These are phyloP conservation scores for Penicillium nucicola DNA, from an alignment of 495 filamentous ascomycete genomes.

Conservation along the genomic window DNA sequence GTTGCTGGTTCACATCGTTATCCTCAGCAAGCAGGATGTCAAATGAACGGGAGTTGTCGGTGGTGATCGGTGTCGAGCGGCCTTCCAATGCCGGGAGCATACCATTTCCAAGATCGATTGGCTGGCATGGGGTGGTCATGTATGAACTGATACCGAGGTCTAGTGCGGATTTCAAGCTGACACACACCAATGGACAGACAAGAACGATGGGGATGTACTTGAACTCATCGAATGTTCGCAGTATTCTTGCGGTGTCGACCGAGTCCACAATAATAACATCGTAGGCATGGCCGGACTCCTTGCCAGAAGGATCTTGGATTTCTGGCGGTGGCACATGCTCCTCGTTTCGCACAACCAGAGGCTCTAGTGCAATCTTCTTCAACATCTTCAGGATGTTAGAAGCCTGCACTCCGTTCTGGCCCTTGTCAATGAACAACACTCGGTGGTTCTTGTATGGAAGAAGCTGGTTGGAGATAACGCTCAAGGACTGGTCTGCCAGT, in stretches of 20 bases:
- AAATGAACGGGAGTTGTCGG: constrained; percentile 93
- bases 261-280: constrained; percentile 98
- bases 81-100: constrained; percentile 98
- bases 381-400: constrained; percentile 78
- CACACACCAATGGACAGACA: constrained; percentile 83
- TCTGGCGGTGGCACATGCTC: constrained; percentile 59
- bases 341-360: constrained; percentile 72
- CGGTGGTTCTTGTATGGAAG: constrained; percentile 83
- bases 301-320: constrained; percentile 51
- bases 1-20: constrained; percentile 94
- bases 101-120: constrained; percentile 95
- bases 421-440: constrained; percentile 95
- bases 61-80: constrained; percentile 83
- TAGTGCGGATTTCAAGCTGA: constrained; percentile 90
- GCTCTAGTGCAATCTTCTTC: constrained; percentile 71
- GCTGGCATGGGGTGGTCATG: constrained; percentile 95
- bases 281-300: constrained; percentile 66
- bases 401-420: constrained; percentile 69
- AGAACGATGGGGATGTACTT: constrained; percentile 97
- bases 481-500: constrained; percentile 77
- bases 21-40: constrained; percentile 96
- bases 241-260: constrained; percentile 78
- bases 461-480: constrained; percentile 77
- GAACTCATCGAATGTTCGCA: constrained; percentile 88
- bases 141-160: constrained; percentile 97